phyloP scores from a whole-genome alignment of 1,284 basidiomycete species.

The Cystobasidium pallidum region DNA sequence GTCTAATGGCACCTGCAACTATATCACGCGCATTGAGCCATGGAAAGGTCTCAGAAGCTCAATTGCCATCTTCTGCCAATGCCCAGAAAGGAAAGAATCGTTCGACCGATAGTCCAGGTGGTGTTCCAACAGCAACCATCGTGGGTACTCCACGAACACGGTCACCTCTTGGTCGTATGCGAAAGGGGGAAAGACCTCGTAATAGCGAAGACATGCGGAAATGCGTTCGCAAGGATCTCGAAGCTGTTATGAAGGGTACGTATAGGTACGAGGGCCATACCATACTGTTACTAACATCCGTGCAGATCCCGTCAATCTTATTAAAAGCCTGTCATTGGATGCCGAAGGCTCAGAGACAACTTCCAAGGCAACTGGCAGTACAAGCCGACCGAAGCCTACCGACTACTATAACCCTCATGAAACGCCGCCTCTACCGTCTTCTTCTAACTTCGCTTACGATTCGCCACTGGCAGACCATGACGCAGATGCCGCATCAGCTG shows the following conservation, averaged over 20 bases:
- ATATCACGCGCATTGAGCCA: slow-evolving; percentile 38
- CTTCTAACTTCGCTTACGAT: slow-evolving; percentile 29
- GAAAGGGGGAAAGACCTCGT: slow-evolving; percentile 9
- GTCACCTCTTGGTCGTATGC: slow-evolving; percentile 24
- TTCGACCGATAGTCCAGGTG: slow-evolving; percentile 26
- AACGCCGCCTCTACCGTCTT: slow-evolving; percentile 19
- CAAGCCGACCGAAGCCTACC: slow-evolving; percentile 17
- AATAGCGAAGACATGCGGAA: slow-evolving; percentile 36
- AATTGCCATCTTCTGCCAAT: slow-evolving; percentile 26
- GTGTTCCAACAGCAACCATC: slow-evolving; percentile 15
- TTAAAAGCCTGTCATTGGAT: slow-evolving; percentile 26
- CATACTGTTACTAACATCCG: background rate
- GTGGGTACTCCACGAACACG: slow-evolving; percentile 40
- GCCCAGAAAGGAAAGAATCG: slow-evolving; percentile 32
- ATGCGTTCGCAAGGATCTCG: slow-evolving; percentile 33
- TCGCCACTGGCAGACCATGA: slow-evolving; percentile 35
- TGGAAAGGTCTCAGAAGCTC: slow-evolving; percentile 30
- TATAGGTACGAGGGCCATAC: background rate
- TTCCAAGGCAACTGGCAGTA: background rate
- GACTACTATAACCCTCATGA: slow-evolving; percentile 40
- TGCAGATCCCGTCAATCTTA: slow-evolving; percentile 37
- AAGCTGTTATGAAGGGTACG: slow-evolving; percentile 41
- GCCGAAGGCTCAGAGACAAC: background rate
- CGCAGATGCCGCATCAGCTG: slow-evolving; percentile 36
- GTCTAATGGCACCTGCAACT: slow-evolving; percentile 33